Conservation (phyloP, 805 yeast species). For the Metschnikowia colocasiae region DNA sequence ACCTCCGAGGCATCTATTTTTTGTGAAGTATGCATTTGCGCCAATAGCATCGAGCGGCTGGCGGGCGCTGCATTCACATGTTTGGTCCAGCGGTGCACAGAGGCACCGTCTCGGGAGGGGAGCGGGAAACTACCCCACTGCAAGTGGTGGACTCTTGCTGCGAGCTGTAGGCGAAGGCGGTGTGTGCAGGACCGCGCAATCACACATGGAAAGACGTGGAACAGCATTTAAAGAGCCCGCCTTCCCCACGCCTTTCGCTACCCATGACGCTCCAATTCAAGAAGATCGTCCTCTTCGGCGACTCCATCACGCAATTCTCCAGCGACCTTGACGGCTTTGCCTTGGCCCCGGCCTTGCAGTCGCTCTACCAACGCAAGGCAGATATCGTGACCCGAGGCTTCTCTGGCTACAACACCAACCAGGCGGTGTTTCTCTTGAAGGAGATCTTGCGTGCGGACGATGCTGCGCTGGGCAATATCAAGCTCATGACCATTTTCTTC, state of each 20-base stretch:
- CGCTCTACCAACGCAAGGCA: constrained; percentile 54
- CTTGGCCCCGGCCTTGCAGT: constrained; percentile 48
- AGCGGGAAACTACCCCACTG: no score
- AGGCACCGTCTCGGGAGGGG: no score
- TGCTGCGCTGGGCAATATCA: constrained; percentile 20
- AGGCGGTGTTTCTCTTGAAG: constrained; percentile 41
- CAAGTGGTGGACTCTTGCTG: not conserved
- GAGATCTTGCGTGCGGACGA: constrained; percentile 45
- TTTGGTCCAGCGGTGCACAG: no score
- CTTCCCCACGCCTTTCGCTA: no score
- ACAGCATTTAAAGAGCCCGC: no score
- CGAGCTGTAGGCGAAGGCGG: not conserved
- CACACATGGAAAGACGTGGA: not conserved
- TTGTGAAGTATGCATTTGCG: no score
- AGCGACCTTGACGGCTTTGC: constrained; percentile 43
- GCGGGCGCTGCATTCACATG: no score
- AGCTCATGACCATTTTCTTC: constrained; percentile 60
- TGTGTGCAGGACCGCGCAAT: not conserved
- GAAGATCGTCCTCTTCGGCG: constrained; percentile 64
- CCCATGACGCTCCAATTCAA: constrained; percentile 14
- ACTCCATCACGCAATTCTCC: constrained; percentile 62
- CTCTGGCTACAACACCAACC: constrained; percentile 69
- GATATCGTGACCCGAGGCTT: constrained; percentile 75
- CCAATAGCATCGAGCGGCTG: no score
- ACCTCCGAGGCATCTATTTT: no score